Evolutionary conservation across 129 eudicot genomes (phyloP), one percentile per base, ranked within the genome.

Genomic region (Chrysanthemum lavandulifolium): DNA sequence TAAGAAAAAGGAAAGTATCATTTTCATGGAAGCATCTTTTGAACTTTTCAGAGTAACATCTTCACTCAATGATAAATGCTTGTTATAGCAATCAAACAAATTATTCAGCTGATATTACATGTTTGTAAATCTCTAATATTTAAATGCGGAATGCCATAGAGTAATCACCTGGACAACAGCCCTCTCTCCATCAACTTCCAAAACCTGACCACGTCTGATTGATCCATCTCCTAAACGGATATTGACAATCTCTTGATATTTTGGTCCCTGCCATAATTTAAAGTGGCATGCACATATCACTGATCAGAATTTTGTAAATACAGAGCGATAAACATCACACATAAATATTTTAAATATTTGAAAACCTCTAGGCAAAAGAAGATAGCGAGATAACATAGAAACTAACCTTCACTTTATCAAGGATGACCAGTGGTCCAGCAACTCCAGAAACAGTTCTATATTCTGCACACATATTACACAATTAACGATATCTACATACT

Each of bases 391-490:
- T 40, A 64, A 49, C 33, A 10, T 10, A 40, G 53, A 61, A 79
- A 68, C 61, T 5, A 57, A 93, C 98, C 98, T 93, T 93, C 52
- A 93, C 98, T 90, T 93, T 93, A 67, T 93, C 98, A 55, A 93
- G 97, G 82, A 93, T 93, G 80, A 93, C 98, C 33, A 93, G 87
- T 16, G 98, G 98, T 77, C 98, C 98, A 83, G 98, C 98, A 86
- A 93, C 98, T 62, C 98, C 98, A 59, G 97, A 93, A 63, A 93
- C 97, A 19, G 98, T 93, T 83, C 98, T 87, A 51, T 93, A 93
- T 74, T 93, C 98, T 93, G 92, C 71, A 67, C 15, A 52, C 61
- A 61, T 45, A 78, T 8, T 52, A 23, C 67, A 65, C 10, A 58
- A 9, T 25, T 29, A 29, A 16, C 25, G 29, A 56, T 10, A 48